Conservation (phyloP, 192 early-diverging fungal genomes). For the Irineochytrium annulatum region DNA sequence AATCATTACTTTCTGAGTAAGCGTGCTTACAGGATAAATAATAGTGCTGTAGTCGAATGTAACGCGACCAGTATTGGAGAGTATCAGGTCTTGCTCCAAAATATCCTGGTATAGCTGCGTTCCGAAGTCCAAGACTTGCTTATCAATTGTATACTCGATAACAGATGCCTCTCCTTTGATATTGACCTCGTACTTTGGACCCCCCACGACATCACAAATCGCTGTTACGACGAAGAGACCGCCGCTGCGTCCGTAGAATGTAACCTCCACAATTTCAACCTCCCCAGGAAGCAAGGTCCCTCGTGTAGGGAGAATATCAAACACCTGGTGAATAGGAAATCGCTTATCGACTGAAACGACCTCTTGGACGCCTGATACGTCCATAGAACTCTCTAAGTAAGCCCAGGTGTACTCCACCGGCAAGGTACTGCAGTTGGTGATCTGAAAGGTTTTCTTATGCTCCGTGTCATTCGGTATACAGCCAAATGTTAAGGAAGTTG, state of each 20-base stretch:
- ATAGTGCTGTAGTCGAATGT: conserved; percentile 45
- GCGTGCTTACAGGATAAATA: conserved; percentile 20
- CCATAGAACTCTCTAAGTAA: conserved; percentile 32
- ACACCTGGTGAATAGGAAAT: conserved; percentile 35
- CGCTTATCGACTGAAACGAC: not conserved
- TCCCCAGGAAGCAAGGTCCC: conserved; percentile 44
- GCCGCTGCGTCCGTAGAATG: conserved; percentile 41
- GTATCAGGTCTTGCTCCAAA: conserved; percentile 49
- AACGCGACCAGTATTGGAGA: conserved; percentile 47
- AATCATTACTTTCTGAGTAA: conserved; percentile 38
- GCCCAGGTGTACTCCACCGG: conserved; percentile 51
- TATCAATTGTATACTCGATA: conserved; percentile 42
- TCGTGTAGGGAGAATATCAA: conserved; percentile 50
- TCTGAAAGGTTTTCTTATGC: conserved; percentile 34
- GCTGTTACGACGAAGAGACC: conserved; percentile 29
- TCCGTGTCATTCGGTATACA: conserved; percentile 48
- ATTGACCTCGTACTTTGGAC: conserved; percentile 52
- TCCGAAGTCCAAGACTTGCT: conserved; percentile 41
- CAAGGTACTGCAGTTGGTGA: conserved; percentile 42
- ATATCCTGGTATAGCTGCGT: conserved; percentile 48
- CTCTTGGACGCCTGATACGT: not conserved
- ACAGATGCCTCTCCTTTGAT: conserved; percentile 48
- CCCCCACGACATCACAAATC: conserved; percentile 52
- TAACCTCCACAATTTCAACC: conserved; percentile 39
- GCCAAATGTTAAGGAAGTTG: conserved; percentile 34